Percentiles rank a stretch among this genome's conserved stretches.
Evolutionary conservation across 1,139 yeast species (phyloP).

Genomic region (Chernovozyma aurita): DNA sequence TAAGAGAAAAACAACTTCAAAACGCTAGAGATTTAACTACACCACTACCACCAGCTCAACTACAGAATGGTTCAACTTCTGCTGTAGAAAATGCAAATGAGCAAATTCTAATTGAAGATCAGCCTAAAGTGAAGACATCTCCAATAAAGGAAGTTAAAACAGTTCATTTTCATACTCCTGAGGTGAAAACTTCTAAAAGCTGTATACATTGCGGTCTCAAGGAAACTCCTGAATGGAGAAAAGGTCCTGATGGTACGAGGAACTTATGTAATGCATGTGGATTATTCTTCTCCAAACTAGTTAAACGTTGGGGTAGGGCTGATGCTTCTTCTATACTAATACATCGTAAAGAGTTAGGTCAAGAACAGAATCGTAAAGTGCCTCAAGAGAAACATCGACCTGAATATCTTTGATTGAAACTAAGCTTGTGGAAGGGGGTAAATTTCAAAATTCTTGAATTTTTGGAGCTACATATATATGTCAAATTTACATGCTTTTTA

Average conservation of each 20-base stretch:
- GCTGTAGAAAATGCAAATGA: neutral
- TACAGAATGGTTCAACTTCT: neutral
- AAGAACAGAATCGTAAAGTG: constrained; percentile 10
- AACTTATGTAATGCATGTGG: constrained; percentile 27
- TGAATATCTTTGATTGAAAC: no score
- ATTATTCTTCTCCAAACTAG: constrained; percentile 22
- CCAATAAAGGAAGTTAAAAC: no score
- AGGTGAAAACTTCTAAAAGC: neutral
- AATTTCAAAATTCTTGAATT: no score
- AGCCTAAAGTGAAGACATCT: neutral
- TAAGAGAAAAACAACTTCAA: neutral
- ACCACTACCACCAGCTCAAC: neutral
- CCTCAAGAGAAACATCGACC: no score
- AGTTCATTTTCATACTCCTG: no score
- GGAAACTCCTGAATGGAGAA: constrained; percentile 27
- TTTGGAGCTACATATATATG: no score
- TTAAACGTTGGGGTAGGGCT: constrained; percentile 17
- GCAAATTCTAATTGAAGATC: neutral
- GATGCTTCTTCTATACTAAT: constrained; percentile 11
- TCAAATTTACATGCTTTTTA: no score
- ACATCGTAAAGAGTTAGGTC: constrained; percentile 7
- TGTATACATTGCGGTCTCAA: constrained; percentile 16
- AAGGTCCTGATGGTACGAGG: constrained; percentile 23
- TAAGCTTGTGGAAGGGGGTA: no score
- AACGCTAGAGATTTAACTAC: neutral